Percentiles rank a stretch among this genome's conserved stretches.
These are phyloP conservation scores for Phaffia tasmanica DNA, from an alignment of 768 basidiomycete genomes.

Conservation along the genomic window DNA sequence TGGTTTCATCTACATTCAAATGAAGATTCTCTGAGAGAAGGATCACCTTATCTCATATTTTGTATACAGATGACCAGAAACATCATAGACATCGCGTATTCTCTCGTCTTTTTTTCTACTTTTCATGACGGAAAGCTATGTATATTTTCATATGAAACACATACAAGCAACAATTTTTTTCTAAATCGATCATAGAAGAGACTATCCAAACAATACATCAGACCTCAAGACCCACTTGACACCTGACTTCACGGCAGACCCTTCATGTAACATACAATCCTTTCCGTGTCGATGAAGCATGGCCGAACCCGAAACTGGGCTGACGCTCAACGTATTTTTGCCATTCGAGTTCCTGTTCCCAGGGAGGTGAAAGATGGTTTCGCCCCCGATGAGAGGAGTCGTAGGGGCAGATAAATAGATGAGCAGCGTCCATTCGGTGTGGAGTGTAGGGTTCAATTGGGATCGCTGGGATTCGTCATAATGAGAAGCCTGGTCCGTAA, in stretches of 20 bases:
- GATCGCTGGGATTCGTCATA: constrained; percentile 18
- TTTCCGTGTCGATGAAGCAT: constrained; percentile 32
- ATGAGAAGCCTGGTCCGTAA: constrained; percentile 5
- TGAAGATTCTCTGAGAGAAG: no score
- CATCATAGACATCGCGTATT: no score
- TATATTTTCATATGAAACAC: no score
- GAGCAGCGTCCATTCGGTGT: constrained; percentile 21
- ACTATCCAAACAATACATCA: constrained; percentile 29
- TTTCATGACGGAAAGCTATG: no score
- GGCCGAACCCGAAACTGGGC: constrained; percentile 29
- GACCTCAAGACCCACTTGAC: constrained; percentile 33
- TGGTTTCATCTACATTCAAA: no score
- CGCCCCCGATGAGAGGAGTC: constrained; percentile 27
- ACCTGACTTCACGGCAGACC: constrained; percentile 29
- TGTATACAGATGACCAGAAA: no score
- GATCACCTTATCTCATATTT: no score
- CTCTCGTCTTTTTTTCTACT: no score
- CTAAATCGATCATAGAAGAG: no score
- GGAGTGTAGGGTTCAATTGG: constrained; percentile 10
- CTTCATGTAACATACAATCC: constrained; percentile 32
- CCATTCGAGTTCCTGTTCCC: constrained; percentile 7
- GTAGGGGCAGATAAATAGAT: constrained; percentile 9
- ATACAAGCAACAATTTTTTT: no score
- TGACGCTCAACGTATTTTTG: constrained; percentile 22
- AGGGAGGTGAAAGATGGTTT: constrained; percentile 30